Percentiles rank a stretch among this genome's conserved stretches.
phyloP scores from a whole-genome alignment of 805 yeast genomes.

The Hanseniaspora meyeri region DNA sequence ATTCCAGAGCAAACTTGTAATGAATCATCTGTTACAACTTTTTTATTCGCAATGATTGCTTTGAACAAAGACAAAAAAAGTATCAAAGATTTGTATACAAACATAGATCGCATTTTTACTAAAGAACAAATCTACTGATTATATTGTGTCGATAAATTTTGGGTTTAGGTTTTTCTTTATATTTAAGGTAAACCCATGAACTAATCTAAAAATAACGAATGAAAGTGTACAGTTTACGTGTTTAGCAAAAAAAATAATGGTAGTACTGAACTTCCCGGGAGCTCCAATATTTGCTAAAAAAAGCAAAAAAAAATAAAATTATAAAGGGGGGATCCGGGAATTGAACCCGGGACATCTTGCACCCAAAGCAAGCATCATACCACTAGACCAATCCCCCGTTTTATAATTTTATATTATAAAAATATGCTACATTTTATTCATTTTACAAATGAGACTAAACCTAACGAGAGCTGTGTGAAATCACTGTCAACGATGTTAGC shows the following conservation, averaged over 20 bases:
- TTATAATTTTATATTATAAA: not conserved
- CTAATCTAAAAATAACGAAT: no score
- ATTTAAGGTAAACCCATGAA: no score
- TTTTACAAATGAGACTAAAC: no score
- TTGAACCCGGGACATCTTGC: conserved; percentile 50
- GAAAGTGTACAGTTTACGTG: no score
- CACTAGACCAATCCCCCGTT: conserved; percentile 39
- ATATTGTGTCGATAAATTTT: no score
- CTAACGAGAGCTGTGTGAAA: no score
- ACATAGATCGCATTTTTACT: not conserved
- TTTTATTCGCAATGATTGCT: conserved; percentile 30
- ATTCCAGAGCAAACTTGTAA: conserved; percentile 79
- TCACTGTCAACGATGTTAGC: no score
- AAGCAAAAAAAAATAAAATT: conserved; percentile 6
- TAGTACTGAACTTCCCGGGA: no score
- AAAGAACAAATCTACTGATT: not conserved
- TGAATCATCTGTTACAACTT: conserved; percentile 36
- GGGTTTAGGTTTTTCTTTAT: no score
- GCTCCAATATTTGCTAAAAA: no score
- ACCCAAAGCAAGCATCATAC: conserved; percentile 48
- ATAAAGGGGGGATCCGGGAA: conserved; percentile 34
- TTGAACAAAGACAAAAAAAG: not conserved
- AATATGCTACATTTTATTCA: no score
- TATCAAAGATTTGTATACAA: not conserved
- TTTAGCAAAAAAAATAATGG: no score